Conservation (phyloP, 176 grass and related monocot species). For the Carex scoparia region DNA sequence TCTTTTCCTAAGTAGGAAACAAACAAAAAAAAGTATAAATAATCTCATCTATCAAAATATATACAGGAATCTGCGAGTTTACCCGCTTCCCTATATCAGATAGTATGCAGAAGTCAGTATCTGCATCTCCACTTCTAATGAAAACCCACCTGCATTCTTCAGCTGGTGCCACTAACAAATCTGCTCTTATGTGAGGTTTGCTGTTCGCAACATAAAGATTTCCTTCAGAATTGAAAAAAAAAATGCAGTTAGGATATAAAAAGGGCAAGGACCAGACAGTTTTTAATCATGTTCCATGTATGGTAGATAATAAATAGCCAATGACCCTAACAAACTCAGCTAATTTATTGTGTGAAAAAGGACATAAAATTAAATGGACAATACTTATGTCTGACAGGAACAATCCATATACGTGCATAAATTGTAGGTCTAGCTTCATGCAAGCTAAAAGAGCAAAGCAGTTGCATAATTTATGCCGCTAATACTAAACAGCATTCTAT, state of each 20-base stretch:
- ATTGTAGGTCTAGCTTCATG: neutral
- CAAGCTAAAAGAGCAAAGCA: neutral
- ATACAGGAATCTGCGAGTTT: neutral
- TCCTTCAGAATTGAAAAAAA: neutral
- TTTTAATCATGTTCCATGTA: neutral
- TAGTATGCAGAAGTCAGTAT: neutral
- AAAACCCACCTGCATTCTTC: neutral
- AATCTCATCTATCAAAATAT: constrained; percentile 15
- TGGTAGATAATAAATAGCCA: neutral
- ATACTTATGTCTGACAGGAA: neutral
- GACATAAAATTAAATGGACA: neutral
- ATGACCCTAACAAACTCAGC: neutral
- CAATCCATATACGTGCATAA: neutral
- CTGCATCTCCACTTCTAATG: constrained; percentile 1
- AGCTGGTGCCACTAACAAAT: neutral
- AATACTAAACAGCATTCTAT: neutral
- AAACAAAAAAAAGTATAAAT: neutral
- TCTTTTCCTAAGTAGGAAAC: neutral
- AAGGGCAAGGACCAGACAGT: neutral
- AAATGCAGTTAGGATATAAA: neutral
- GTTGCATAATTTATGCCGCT: neutral
- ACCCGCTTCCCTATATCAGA: neutral
- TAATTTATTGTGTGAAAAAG: neutral
- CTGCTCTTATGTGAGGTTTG: neutral
- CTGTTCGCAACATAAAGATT: neutral